phyloP scores from a whole-genome alignment of 257 asterid genomes.

The Gynochthodes officinalis region DNA sequence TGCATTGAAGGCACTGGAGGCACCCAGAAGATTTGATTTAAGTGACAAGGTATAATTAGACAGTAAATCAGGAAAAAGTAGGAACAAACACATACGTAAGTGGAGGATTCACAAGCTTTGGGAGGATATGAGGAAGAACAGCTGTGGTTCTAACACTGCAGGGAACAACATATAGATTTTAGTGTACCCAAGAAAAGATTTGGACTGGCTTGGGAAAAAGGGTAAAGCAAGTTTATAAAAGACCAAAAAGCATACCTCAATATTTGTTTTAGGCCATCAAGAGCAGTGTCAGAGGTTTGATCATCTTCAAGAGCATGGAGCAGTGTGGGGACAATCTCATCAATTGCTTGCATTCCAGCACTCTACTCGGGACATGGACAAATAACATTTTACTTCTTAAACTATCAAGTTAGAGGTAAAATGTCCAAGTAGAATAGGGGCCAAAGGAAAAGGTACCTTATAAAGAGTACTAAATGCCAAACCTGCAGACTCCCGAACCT shows the following conservation, averaged over 20 bases:
- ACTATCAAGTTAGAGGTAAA: neutral
- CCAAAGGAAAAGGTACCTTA: conserved; percentile 52
- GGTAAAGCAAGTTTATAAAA: neutral
- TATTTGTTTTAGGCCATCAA: conserved; percentile 96
- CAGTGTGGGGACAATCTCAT: conserved; percentile 96
- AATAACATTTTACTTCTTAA: neutral
- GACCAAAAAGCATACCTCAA: conserved; percentile 46
- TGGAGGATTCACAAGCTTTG: conserved; percentile 94
- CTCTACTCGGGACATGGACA: conserved; percentile 41
- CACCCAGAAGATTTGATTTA: conserved; percentile 21
- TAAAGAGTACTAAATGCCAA: conserved; percentile 94
- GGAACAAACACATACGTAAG: conserved; percentile 62
- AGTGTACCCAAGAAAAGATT: conserved; percentile 2
- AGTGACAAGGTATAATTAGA: conserved; percentile 4
- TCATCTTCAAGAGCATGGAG: conserved; percentile 94
- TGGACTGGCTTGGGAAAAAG: neutral
- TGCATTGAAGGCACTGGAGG: conserved; percentile 86
- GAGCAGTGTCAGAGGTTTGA: conserved; percentile 88
- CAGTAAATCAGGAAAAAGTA: conserved; percentile 13
- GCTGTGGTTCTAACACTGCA: conserved; percentile 94
- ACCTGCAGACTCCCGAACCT: conserved; percentile 98
- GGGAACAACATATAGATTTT: conserved; percentile 15
- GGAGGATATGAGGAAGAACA: conserved; percentile 98
- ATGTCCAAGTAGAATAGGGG: neutral
- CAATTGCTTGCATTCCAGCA: conserved; percentile 99